Evolutionary conservation across 495 filamentous ascomycete species (phyloP).

Genomic region (Chaetomium fimeti): DNA sequence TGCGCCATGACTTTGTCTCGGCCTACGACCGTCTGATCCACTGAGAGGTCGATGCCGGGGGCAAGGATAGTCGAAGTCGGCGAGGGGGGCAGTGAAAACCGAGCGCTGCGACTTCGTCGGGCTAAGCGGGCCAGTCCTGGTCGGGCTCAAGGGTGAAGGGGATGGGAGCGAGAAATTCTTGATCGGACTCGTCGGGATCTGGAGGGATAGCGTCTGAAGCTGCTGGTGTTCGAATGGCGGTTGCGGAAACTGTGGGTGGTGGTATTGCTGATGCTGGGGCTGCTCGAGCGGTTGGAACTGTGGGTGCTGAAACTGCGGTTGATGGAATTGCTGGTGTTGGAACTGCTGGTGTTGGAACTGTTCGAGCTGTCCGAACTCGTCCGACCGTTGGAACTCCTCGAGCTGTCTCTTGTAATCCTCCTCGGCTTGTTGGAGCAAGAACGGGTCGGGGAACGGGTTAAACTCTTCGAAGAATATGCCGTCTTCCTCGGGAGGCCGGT

Average conservation of each 20-base stretch:
- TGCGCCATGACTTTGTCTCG: slow-evolving; percentile 70
- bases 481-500: slow-evolving; percentile 26
- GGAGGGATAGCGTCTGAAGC: slow-evolving; percentile 18
- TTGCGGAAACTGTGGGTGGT: background rate
- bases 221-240: background rate
- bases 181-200: slow-evolving; percentile 36
- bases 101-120: slow-evolving; percentile 50
- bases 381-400: slow-evolving; percentile 10
- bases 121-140: slow-evolving; percentile 42
- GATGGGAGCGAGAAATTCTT: slow-evolving; percentile 49
- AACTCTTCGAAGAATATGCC: slow-evolving; percentile 21
- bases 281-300: background rate
- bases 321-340: background rate
- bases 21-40: slow-evolving; percentile 74
- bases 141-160: slow-evolving; percentile 28
- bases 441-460: slow-evolving; percentile 34
- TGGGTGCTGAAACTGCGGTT: background rate
- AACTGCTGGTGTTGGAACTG: background rate
- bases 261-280: background rate
- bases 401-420: slow-evolving; percentile 34
- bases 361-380: slow-evolving; percentile 12
- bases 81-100: slow-evolving; percentile 49
- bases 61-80: slow-evolving; percentile 47
- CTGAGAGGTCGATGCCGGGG: slow-evolving; percentile 44
- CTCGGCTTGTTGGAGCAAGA: slow-evolving; percentile 40